These are phyloP conservation scores for Sclerotinia subarctica DNA, from an alignment of 2,329 filamentous ascomycete genomes.

Conservation along the genomic window DNA sequence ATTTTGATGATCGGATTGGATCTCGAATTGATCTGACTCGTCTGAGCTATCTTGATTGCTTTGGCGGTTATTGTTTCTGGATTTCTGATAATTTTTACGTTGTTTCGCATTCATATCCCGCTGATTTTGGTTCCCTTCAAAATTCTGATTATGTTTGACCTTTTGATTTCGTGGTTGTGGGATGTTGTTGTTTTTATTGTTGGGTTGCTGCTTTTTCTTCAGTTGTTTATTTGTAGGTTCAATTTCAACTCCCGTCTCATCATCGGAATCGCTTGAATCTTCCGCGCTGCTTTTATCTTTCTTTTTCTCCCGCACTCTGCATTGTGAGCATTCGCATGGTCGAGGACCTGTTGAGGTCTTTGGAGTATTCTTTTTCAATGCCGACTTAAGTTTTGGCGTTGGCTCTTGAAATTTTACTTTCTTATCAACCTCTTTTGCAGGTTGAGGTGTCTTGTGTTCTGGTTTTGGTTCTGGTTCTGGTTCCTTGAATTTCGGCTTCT, in stretches of 20 bases:
- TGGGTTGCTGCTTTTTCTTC: slow-evolving; percentile 5
- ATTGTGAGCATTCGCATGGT: slow-evolving; percentile 3
- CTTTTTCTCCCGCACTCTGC: neutral
- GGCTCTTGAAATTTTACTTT: slow-evolving; percentile 16
- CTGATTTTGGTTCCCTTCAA: neutral
- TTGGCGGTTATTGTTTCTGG: slow-evolving; percentile 2
- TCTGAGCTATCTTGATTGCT: slow-evolving; percentile 2
- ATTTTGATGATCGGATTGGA: neutral
- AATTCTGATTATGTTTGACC: neutral
- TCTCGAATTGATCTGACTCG: neutral
- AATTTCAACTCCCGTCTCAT: neutral
- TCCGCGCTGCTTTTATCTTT: slow-evolving; percentile 15
- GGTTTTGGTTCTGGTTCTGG: neutral
- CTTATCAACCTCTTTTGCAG: neutral
- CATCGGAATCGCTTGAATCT: slow-evolving; percentile 14
- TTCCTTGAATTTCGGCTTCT: neutral
- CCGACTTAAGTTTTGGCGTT: slow-evolving; percentile 13
- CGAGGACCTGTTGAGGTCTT: neutral
- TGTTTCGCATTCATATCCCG: neutral
- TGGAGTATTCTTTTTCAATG: neutral
- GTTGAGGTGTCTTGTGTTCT: neutral
- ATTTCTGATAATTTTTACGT: neutral
- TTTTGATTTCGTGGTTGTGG: neutral
- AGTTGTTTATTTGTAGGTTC: neutral
- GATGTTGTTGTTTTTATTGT: neutral